Base-by-base conservation (phyloP, 345 rosid species). In the Moricandia arvensis region DNA sequence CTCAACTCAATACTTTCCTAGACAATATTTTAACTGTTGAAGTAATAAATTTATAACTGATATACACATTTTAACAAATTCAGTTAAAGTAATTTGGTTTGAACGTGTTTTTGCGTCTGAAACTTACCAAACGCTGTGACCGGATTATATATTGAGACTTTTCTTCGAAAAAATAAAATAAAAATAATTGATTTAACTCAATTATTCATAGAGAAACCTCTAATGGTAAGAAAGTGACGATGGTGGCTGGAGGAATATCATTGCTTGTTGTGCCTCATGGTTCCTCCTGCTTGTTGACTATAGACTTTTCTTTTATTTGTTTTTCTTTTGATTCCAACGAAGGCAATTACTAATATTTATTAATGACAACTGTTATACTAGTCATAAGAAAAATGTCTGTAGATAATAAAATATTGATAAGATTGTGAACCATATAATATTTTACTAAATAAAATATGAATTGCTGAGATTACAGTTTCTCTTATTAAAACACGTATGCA, bases 221-320 rank as follows among this genome's bases (percentile, higher is more conserved):
- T 51, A 78, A 78, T 78, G 73, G 73, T 72, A 59, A 72, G 73
- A 78, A 78, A 72, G 77, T 78, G 77, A 71, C 6, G 55, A 47
- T 43, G 80, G n/a, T 57, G 63, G 72, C 29, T 71, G 80, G 76
- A 72, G 37, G 81, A 66, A 78, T 72, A 78, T 72, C 59, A 72
- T 78, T 78, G 81, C 77, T 78, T 78, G 69, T 72, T 78, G 64
- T 72, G 49, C 77, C 69, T 66, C 41, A n/a, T 78, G 81, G 69
- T 78, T 72, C 73, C 81, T 78, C 73, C 81, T 78, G 73, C 77
- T 15, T 37, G 69, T 72, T 78, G 73, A 78, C 81, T 72, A 38
- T 53, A 72, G 81, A 78, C 81, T 72, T 78, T 78, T 72, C 73
- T 72, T 60, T 49, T 71, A 65, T 57, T 76, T 69, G 2, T 43